A percentile compares a stretch with the other conserved stretches of the same genome.
Evolutionary conservation across 2,329 filamentous ascomycete species (phyloP).

Genomic region (Allantophomopsis lycopodina): DNA sequence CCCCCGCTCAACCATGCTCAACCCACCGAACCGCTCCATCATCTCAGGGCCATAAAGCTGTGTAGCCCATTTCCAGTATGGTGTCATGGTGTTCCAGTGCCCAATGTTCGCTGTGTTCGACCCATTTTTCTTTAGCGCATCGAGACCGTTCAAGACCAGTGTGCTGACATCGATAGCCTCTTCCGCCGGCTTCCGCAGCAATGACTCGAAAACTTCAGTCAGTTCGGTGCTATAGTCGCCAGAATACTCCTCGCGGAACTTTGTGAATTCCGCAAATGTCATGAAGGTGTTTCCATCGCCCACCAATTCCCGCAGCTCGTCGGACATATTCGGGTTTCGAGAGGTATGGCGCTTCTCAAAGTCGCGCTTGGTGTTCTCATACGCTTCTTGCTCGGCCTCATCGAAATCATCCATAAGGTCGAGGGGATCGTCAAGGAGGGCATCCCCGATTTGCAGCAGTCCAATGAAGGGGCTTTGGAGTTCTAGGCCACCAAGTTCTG

Average conservation of each 20-base stretch:
- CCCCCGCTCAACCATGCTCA: conserved; percentile 24
- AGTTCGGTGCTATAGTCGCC: conserved; percentile 8
- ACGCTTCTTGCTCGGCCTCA: conserved; percentile 20
- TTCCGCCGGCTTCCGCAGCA: conserved; percentile 16
- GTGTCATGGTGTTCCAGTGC: conserved; percentile 6
- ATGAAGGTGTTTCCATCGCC: conserved; percentile 18
- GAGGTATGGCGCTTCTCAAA: conserved; percentile 15
- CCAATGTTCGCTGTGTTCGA: background rate
- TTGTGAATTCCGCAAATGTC: conserved; percentile 23
- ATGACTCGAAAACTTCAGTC: conserved; percentile 12
- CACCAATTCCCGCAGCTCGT: conserved; percentile 1
- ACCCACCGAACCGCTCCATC: conserved; percentile 23
- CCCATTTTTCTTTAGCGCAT: conserved; percentile 1
- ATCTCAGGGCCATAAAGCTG: conserved; percentile 24
- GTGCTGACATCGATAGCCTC: conserved; percentile 13
- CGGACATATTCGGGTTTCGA: conserved; percentile 6
- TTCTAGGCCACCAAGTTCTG: conserved; percentile 24
- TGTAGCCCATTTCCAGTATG: conserved; percentile 24
- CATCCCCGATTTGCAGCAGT: conserved; percentile 14
- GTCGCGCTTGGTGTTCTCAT: conserved; percentile 15
- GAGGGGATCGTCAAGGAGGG: conserved; percentile 11
- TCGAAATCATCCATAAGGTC: conserved; percentile 14
- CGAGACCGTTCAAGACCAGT: conserved; percentile 7
- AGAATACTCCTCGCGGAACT: conserved; percentile 20
- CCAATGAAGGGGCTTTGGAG: conserved; percentile 26